phyloP scores from a whole-genome alignment of 2,329 filamentous ascomycete species.

The Phaeosphaeria sp. region DNA sequence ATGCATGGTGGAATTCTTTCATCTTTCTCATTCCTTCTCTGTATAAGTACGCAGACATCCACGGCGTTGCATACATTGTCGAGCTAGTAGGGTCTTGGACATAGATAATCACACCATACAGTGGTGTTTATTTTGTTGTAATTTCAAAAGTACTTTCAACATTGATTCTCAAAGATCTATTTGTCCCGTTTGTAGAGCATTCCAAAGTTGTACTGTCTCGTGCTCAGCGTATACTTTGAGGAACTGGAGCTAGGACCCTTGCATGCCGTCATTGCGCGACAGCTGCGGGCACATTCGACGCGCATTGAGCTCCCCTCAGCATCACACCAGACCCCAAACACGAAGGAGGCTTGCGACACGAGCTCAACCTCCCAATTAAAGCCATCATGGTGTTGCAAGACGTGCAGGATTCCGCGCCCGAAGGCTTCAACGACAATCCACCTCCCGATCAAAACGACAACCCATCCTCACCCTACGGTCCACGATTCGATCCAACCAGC shows the following conservation, averaged over 20 bases:
- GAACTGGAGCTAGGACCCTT: slow-evolving; percentile 12
- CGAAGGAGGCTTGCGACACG: slow-evolving; percentile 15
- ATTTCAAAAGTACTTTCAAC: too few relatives aligned
- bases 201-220: not conserved
- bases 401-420: slow-evolving; percentile 34
- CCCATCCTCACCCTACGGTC: slow-evolving; percentile 22
- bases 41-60: slow-evolving; percentile 18
- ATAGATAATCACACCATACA: slow-evolving; percentile 13
- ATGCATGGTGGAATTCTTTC: not conserved
- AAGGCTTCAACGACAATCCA: slow-evolving; percentile 40
- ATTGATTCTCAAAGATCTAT: not conserved
- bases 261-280: slow-evolving; percentile 38
- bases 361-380: not conserved
- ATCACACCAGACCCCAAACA: slow-evolving; percentile 42
- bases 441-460: slow-evolving; percentile 49
- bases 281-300: slow-evolving; percentile 3
- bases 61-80: slow-evolving; percentile 8
- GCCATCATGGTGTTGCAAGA: slow-evolving; percentile 52
- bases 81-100: slow-evolving; percentile 5
- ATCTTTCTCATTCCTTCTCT: slow-evolving; percentile 9
- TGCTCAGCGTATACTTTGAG: not conserved
- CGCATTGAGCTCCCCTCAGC: slow-evolving; percentile 28
- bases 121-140: not conserved
- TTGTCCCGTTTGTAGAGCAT: not conserved
- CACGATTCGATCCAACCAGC: slow-evolving; percentile 46